A percentile compares a stretch with the other conserved stretches of the same genome.
Evolutionary conservation across 768 basidiomycete genomes (phyloP).

Genomic region (Asterophora lycoperdoides): DNA sequence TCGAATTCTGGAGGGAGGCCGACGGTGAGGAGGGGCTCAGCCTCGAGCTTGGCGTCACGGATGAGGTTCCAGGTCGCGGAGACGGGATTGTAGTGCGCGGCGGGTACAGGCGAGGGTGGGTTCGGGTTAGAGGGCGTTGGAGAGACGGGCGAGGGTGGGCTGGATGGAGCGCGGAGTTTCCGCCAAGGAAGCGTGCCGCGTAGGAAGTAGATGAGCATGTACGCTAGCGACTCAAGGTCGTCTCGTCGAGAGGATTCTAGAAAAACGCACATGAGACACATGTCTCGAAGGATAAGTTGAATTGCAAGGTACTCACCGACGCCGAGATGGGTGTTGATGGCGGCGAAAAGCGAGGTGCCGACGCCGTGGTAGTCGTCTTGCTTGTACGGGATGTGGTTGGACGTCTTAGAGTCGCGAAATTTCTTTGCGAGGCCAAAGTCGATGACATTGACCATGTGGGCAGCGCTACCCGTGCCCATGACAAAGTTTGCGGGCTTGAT

Average conservation of each 20-base stretch:
- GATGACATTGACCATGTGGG: constrained; percentile 83
- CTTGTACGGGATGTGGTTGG: constrained; percentile 65
- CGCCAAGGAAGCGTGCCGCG: constrained; percentile 78
- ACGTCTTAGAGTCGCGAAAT: constrained; percentile 62
- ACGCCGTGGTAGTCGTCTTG: constrained; percentile 76
- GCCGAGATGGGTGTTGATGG: constrained; percentile 72
- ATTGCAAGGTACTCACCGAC: constrained; percentile 45
- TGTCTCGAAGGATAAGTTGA: background rate
- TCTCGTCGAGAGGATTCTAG: constrained; percentile 72
- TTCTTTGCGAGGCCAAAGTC: constrained; percentile 85
- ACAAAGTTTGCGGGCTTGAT: constrained; percentile 99
- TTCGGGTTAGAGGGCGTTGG: constrained; percentile 17
- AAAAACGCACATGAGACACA: constrained; percentile 11
- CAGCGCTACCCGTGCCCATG: constrained; percentile 67
- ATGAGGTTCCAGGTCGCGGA: constrained; percentile 75
- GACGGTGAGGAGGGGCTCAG: constrained; percentile 63
- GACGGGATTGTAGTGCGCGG: constrained; percentile 47
- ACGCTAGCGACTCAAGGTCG: constrained; percentile 75
- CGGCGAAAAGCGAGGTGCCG: constrained; percentile 72
- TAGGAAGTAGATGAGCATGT: constrained; percentile 80
- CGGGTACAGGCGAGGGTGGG: constrained; percentile 11
- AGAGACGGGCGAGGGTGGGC: constrained; percentile 25
- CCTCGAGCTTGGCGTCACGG: constrained; percentile 64
- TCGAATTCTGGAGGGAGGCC: constrained; percentile 80
- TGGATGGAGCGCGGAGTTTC: constrained; percentile 54